Conservation (phyloP, 2,329 filamentous ascomycete species). For the Dryadomyces quercivorus region DNA sequence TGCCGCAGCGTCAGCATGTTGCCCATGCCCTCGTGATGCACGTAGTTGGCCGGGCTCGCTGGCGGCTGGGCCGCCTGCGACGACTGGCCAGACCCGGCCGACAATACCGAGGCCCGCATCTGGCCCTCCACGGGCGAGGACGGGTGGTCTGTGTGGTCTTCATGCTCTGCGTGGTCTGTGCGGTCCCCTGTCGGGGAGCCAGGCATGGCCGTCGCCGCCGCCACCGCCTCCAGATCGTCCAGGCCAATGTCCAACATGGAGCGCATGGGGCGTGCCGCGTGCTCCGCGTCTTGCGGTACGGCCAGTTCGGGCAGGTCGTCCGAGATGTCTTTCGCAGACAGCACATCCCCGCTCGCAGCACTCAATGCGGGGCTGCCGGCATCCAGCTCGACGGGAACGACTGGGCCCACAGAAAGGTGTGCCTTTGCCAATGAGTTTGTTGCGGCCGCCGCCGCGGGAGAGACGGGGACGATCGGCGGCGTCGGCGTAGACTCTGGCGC, state of each 20-base stretch:
- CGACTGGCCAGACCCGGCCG: not conserved
- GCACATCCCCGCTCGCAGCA: not conserved
- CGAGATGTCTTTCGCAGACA: not conserved
- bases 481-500: not conserved
- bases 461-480: not conserved
- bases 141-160: no score
- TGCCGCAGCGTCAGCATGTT: conserved; percentile 35
- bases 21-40: conserved; percentile 4
- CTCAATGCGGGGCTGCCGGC: not conserved
- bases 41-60: not conserved
- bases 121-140: no score
- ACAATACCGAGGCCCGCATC: no score
- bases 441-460: not conserved
- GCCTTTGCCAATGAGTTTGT: not conserved
- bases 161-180: no score
- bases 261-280: conserved; percentile 3
- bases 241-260: conserved; percentile 9
- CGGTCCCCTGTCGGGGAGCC: not conserved
- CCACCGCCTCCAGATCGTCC: not conserved
- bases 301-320: not conserved
- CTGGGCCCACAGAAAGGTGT: not conserved
- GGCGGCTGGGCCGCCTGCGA: not conserved
- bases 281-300: not conserved
- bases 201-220: not conserved
- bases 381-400: not conserved